Base-by-base conservation (phyloP, 108 stramenopile species). In the Skeletonema marinoi region DNA sequence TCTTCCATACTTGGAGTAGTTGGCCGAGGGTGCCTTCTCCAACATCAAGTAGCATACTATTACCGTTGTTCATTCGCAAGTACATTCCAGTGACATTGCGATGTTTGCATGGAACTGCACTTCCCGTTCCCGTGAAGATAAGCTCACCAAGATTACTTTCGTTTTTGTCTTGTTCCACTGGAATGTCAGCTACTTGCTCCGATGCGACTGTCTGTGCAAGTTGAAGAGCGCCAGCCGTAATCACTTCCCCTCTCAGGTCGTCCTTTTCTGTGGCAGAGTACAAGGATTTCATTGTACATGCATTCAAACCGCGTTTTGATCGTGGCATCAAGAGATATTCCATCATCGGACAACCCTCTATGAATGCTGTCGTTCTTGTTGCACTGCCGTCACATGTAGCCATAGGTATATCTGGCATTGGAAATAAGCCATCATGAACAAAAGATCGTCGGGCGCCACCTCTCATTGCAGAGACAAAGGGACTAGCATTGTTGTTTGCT, bases 21-120 rank as follows among this genome's bases (percentile, higher is more conserved):
- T 99, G 98, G 3, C 96, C 97, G 2, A 95, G 71, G 6, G 97
- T 97, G 31, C 98, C 98, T 86, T 98, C 99, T 4, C 99, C 99
- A 32, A 87, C 89, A 75, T 99, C 98, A 29, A 98, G 75, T 32
- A 99, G 85, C 51, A 98, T 86, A 12, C 78, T 68, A 32, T 89
- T 86, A 41, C 86, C 83, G 65, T 85, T 85, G 25, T 78, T 60
- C 83, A 85, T 84, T 59, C 81, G 66, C 32, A 98, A 59, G 56
- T 88, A 88, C 41, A 97, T 96, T 12, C 96, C 96, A 14, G 96
- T 95, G 62, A 98, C 98, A 86, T 98, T 98, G 32, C 99, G 87
- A 73, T 98, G 93, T 78, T 99, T 99, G 75, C 97, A 97, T 13
- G 99, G 99, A 2, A 98, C 78, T 17, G 99, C 99, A 16, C 93